Evolutionary conservation across 352 stramenopile species (phyloP), one percentile per base, ranked within the genome.

Genomic region (Pythium aquatile): DNA sequence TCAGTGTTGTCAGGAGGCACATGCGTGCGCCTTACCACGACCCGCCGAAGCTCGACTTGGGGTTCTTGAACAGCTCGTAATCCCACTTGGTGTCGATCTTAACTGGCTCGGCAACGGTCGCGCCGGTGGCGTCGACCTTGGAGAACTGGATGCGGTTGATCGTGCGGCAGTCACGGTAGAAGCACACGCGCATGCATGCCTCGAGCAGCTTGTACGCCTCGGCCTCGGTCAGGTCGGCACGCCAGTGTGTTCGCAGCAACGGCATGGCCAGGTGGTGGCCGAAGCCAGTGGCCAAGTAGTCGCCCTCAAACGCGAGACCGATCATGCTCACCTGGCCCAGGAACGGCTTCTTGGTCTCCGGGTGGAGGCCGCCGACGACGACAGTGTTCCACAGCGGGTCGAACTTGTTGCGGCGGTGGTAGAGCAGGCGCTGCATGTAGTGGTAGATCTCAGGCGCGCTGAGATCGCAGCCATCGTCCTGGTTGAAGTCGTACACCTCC

Each of bases 301-400:
- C 91, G 65, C 98, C 97, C 71, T 98, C 92, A 56, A 98, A 98
- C 13, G 97, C 96, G 13, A 98, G 97, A 28, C 97, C 97, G 59
- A 99, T 98, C 83, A 98, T 98, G 73, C 97, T 98, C 7, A 99
- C 90, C 48, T 96, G 91, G n/a, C 97, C 97, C 46, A 99, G 87
- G 78, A 99, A 95, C 11, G 85, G 98, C 55, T 90, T 68, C 61
- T 91, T 80, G 32, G 91, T 96, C 71, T 97, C 87, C 29, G 91
- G 87, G 58, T 95, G 85, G 49, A 94, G 78, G 3, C 97, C 97
- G n/a, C 93, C 97, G 55, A 99, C 89, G 0, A 99, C 85, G 5
- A 99, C 66, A 58, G 97, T 97, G 83, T 99, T 99, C 97, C 97
- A 99, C 29, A 99, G 87, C 46, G 97, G 97, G 78, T 99, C 98